Base-by-base conservation (phyloP, 2,329 filamentous ascomycete genomes). In the Fonsecaea nubica region DNA sequence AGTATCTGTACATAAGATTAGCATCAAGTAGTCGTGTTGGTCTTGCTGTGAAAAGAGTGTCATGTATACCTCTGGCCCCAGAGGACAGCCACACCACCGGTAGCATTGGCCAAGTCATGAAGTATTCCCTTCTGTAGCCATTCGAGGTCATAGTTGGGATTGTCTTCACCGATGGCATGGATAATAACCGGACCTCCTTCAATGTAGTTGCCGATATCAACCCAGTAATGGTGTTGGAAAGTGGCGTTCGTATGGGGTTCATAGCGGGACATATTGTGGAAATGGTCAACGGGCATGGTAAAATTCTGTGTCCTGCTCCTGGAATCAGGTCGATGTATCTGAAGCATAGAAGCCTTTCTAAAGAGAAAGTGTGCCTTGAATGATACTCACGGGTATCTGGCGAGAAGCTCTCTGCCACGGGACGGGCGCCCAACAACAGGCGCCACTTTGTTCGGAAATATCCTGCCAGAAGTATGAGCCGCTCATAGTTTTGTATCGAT, bases 1-100 rank as follows among this genome's bases (percentile, higher is more conserved):
- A 96, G 82, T 96, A 96, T 35, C 92, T 87, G 75, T 96, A 92
- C 80, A 96, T 92, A 2, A 96, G 83, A 25, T 85, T 84, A 3
- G 85, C 80, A 10, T 2, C 77, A 77, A 36, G 79, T 74, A 33
- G 10, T 25, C 18, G 12, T 25, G 13, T 18, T 13, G 3, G 25
- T 25, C 25, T 25, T 25, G 25, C 25, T 30, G 7, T 5, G 15
- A 42, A n/a, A 10, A 5, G 35, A 33, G 12, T 2, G 94, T 25
- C 92, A 87, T 74, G 13, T 32, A 18, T 53, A 60, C 58, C 58
- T 60, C 18, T 96, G 92, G 79, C 96, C 92, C 4, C 96, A 83
- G 53, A 96, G 86, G 2, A 96, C 90, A 2, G 89, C 92, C 32
- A 96, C 79, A 1, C 92, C 92, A 63, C 88, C 81, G 0, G 90